Conservation (phyloP, 2,329 filamentous ascomycete species). For the Colletotrichum plurivorum region DNA sequence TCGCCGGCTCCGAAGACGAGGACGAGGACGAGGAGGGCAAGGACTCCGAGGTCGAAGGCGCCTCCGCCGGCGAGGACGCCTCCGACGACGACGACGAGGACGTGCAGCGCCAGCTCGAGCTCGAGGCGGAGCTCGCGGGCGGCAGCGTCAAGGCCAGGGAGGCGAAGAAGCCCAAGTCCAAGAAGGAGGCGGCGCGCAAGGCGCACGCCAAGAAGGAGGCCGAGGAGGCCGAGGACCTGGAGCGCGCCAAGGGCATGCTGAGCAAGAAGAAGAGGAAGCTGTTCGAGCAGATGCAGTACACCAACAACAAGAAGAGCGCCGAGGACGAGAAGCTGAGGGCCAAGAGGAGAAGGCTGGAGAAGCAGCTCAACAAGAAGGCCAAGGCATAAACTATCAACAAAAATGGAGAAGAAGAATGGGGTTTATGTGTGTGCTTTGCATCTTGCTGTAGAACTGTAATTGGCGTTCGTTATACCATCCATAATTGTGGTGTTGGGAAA, state of each 20-base stretch:
- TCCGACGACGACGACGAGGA: conserved; percentile 70
- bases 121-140: conserved; percentile 92
- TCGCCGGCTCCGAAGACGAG: conserved; percentile 66
- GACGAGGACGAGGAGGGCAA: conserved; percentile 62
- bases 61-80: conserved; percentile 59
- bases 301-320: conserved; percentile 91
- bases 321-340: conserved; percentile 88
- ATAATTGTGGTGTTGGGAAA: conserved; percentile 41
- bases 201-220: conserved; percentile 78
- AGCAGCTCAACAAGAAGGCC: conserved; percentile 60
- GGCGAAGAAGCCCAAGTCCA: conserved; percentile 68
- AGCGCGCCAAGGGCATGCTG: conserved; percentile 98
- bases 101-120: conserved; percentile 85
- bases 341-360: conserved; percentile 94
- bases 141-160: conserved; percentile 67
- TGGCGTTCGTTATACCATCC: conserved; percentile 41
- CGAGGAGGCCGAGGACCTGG: conserved; percentile 87
- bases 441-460: conserved; percentile 35
- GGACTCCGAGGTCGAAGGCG: conserved; percentile 65
- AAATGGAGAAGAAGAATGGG: neutral
- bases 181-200: conserved; percentile 80
- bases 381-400: conserved; percentile 26
- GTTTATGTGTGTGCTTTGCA: neutral
- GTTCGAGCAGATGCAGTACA: conserved; percentile 97
- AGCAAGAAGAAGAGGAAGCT: conserved; percentile 98